Conservation (phyloP, 2,329 filamentous ascomycete genomes). For the Cercospora janseana region DNA sequence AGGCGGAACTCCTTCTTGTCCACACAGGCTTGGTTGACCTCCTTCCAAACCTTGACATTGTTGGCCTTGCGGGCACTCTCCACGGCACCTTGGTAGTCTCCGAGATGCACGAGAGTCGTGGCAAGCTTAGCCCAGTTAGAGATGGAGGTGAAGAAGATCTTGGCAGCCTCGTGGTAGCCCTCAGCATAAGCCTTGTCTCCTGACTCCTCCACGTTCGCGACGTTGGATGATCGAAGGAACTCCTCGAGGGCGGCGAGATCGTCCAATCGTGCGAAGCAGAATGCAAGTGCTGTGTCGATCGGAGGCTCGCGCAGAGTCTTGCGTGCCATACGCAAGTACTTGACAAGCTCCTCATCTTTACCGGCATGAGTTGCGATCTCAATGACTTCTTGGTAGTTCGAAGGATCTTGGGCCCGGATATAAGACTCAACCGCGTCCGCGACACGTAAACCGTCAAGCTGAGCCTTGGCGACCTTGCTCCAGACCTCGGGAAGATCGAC, state of each 20-base stretch:
- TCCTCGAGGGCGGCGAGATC: conserved; percentile 93
- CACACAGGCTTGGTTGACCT: conserved; percentile 95
- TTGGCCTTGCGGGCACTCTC: conserved; percentile 98
- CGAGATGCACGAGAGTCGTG: conserved; percentile 93
- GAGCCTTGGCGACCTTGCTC: conserved; percentile 97
- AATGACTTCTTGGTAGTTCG: conserved; percentile 93
- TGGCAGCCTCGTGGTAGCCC: conserved; percentile 90
- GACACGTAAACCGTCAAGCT: conserved; percentile 91
- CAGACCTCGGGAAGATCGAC: conserved; percentile 93
- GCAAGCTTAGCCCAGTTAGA: conserved; percentile 99
- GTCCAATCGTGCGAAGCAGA: conserved; percentile 88
- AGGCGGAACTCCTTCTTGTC: conserved; percentile 98
- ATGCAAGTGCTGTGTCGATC: conserved; percentile 90
- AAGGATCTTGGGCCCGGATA: conserved; percentile 88
- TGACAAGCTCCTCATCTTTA: conserved; percentile 96
- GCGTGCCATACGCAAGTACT: conserved; percentile 93
- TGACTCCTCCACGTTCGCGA: conserved; percentile 92
- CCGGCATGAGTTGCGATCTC: conserved; percentile 92
- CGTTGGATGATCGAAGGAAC: conserved; percentile 88
- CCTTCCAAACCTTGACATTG: conserved; percentile 98
- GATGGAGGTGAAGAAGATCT: conserved; percentile 98
- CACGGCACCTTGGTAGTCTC: conserved; percentile 94
- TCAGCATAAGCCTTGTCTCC: conserved; percentile 98
- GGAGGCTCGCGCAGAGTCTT: conserved; percentile 92
- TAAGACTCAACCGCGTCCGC: conserved; percentile 94